Evolutionary conservation across 768 basidiomycete species (phyloP).

Genomic region (Tremella fuciformis): DNA sequence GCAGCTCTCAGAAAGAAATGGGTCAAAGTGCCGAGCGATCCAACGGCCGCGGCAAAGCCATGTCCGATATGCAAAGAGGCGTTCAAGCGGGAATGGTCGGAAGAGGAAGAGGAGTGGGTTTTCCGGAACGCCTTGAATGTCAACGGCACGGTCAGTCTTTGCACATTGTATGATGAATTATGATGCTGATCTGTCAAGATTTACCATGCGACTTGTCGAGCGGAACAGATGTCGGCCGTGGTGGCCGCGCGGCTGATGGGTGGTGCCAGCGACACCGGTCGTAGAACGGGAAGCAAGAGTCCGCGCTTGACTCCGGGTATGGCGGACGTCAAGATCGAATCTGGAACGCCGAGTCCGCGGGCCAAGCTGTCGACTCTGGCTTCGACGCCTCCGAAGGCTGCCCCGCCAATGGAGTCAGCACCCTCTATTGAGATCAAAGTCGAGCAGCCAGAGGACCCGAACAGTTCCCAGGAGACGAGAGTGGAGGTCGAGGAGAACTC

Average conservation of each 20-base stretch:
- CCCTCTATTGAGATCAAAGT: slow-evolving; percentile 3
- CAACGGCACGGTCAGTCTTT: slow-evolving; percentile 70
- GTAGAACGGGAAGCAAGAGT: slow-evolving; percentile 16
- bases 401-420: no score
- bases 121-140: slow-evolving; percentile 87
- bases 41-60: slow-evolving; percentile 76
- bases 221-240: slow-evolving; percentile 56
- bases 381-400: no score
- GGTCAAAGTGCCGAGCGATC: slow-evolving; percentile 73
- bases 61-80: slow-evolving; percentile 97
- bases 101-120: slow-evolving; percentile 97
- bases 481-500: neutral
- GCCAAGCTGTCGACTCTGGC: neutral
- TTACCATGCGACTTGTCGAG: slow-evolving; percentile 91
- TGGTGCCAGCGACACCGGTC: slow-evolving; percentile 18
- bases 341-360: neutral
- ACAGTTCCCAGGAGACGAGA: neutral
- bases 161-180: no score
- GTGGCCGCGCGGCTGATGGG: slow-evolving; percentile 2
- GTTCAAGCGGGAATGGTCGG: slow-evolving; percentile 83
- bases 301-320: slow-evolving; percentile 12
- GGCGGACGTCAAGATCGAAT: slow-evolving; percentile 7
- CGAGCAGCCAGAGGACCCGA: slow-evolving; percentile 2
- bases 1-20: slow-evolving; percentile 63
- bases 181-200: slow-evolving; percentile 59